These are phyloP conservation scores for Dentipellis fragilis DNA, from an alignment of 768 basidiomycete species.

Conservation along the genomic window DNA sequence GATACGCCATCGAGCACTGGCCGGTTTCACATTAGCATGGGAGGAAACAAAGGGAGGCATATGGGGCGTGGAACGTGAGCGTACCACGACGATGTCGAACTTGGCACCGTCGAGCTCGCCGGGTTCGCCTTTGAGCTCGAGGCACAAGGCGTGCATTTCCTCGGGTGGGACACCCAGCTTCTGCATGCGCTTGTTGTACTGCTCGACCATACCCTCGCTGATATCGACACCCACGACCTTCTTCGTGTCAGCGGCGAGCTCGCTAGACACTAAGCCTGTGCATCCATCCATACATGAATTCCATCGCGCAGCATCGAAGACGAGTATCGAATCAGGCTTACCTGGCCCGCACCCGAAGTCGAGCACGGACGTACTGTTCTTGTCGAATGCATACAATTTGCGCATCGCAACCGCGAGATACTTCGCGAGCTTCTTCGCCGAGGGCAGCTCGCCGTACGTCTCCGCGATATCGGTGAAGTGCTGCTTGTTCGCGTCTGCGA, in stretches of 20 bases:
- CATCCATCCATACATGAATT: no score
- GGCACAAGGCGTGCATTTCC: slow-evolving; percentile 56
- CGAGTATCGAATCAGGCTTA: not conserved
- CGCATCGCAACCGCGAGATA: not conserved
- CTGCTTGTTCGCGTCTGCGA: not conserved
- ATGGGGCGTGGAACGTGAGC: slow-evolving; percentile 17
- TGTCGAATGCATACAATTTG: not conserved
- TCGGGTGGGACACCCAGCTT: slow-evolving; percentile 55
- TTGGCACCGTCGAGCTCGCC: slow-evolving; percentile 41
- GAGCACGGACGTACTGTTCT: not conserved
- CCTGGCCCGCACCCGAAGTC: slow-evolving; percentile 3
- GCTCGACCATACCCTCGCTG: slow-evolving; percentile 58
- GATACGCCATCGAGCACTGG: slow-evolving; percentile 55
- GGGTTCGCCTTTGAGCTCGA: slow-evolving; percentile 35
- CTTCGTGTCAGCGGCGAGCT: slow-evolving; percentile 49
- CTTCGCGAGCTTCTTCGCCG: not conserved
- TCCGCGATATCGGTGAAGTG: not conserved
- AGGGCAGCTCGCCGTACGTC: not conserved
- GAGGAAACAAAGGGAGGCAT: not conserved
- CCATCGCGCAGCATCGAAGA: not conserved
- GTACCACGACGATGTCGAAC: slow-evolving; percentile 65
- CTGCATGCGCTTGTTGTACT: slow-evolving; percentile 44
- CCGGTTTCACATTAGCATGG: not conserved
- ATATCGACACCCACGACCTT: slow-evolving; percentile 66
- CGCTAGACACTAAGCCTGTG: slow-evolving; percentile 53